Conservation (phyloP, 2,329 filamentous ascomycete genomes). For the Phoma herbarum region DNA sequence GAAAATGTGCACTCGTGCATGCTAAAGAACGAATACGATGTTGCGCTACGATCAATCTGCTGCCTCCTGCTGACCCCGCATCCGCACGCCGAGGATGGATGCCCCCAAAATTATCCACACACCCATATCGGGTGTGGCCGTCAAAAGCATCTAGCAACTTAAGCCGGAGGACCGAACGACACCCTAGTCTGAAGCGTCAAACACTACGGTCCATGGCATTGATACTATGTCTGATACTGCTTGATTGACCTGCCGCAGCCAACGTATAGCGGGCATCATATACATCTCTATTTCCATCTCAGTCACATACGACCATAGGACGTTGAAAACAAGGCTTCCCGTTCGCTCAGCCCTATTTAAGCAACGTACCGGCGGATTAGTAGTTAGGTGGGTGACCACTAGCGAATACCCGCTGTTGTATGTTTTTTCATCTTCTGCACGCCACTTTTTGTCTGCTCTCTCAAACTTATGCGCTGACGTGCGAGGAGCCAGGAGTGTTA, state of each 20-base stretch:
- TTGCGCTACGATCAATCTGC: not conserved
- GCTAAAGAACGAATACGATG: not conserved
- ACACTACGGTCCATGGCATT: no score
- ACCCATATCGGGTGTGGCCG: not conserved
- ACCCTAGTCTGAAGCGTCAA: no score
- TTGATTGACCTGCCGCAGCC: no score
- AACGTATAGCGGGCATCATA: no score
- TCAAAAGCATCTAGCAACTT: not conserved
- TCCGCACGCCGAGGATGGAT: not conserved
- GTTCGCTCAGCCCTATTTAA: no score
- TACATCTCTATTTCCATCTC: no score
- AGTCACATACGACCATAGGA: no score
- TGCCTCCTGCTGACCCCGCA: not conserved
- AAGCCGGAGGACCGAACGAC: not conserved
- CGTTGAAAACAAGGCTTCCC: no score
- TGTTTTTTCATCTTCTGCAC: no score
- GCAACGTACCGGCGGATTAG: no score
- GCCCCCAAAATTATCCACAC: not conserved
- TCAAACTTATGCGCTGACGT: constrained; percentile 65
- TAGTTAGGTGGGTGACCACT: not conserved
- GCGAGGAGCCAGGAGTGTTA: constrained; percentile 62
- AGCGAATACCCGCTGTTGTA: constrained; percentile 7
- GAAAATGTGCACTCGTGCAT: not conserved
- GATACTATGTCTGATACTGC: no score
- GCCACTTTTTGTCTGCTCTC: no score